Base-by-base conservation (phyloP, 371 early-diverging fungal genomes). In the Mucor irregularis region DNA sequence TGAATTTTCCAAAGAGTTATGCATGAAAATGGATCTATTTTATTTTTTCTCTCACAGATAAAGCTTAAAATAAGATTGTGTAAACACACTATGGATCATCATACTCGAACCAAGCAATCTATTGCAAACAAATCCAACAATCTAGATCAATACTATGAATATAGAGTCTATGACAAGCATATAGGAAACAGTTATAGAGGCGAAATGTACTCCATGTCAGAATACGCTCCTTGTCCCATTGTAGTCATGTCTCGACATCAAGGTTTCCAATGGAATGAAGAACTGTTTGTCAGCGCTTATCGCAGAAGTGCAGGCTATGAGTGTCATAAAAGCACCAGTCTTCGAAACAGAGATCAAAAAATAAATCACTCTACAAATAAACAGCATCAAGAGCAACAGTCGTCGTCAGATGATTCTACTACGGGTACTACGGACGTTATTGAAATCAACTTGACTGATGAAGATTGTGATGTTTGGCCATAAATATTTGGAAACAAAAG, bases 101-200 rank as follows among this genome's bases (percentile, higher is more conserved):
- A n/a, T n/a, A n/a, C n/a, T n/a, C n/a, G n/a, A n/a, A n/a, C n/a
- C n/a, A n/a, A n/a, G n/a, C n/a, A n/a, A n/a, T n/a, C n/a, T n/a
- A n/a, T n/a, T n/a, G n/a, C n/a, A n/a, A n/a, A n/a, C n/a, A n/a
- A n/a, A n/a, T n/a, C n/a, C n/a, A 47, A 34, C 25, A 50, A 40
- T 13, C 4, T 64, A 29, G 47, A 58, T 45, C 13, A 63, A 13
- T 68, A 68, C 21, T 74, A 74, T 59, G 74, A 74, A 39, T 74
- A 62, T 38, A 49, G 56, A 9, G 49, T 74, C 7, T 74, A 74
- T 56, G 66, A 74, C 28, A 57, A 40, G 25, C 57, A 60, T 19
- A 46, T 56, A 16, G 51, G 34, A 0, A 5, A 30, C 21, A n/a
- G n/a, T n/a, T n/a, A 11, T 22, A 10, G 13, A 9, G 8, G 24